phyloP scores from a whole-genome alignment of 73 alveolate species.

The Stentor roeselii region DNA sequence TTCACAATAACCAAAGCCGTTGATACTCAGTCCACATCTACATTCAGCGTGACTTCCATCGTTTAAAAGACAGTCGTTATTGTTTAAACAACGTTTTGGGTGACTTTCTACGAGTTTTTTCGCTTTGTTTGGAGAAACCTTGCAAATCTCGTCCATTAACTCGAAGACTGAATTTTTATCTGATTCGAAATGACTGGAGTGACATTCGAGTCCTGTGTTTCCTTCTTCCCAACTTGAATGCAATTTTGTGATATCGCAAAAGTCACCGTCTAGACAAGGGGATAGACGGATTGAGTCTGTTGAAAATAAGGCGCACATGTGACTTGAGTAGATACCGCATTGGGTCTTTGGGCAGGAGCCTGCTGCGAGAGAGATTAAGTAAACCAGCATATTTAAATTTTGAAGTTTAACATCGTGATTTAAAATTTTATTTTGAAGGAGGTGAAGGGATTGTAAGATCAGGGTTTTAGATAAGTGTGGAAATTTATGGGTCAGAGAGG shows the following conservation, averaged over 20 bases:
- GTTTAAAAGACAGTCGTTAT: neutral
- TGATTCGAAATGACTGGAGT: neutral
- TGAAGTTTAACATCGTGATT: neutral
- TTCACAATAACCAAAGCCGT: neutral
- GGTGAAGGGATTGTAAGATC: neutral
- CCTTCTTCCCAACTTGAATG: neutral
- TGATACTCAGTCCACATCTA: constrained; percentile 2
- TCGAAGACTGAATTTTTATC: neutral
- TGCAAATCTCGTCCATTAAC: neutral
- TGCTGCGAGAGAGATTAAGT: neutral
- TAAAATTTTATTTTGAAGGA: neutral
- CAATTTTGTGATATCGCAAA: neutral
- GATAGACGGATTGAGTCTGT: neutral
- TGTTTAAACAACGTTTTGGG: neutral
- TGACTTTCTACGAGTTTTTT: neutral
- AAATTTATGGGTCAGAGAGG: neutral
- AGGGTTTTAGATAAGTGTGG: neutral
- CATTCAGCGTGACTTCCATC: constrained; percentile 8
- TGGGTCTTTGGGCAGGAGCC: neutral
- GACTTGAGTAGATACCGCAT: neutral
- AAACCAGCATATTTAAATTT: neutral
- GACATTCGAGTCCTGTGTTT: neutral
- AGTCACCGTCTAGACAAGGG: neutral
- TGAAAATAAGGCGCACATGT: neutral
- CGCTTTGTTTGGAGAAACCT: neutral